phyloP scores from a whole-genome alignment of 2,329 filamentous ascomycete species.

The Chrysoporthe austroafricana region DNA sequence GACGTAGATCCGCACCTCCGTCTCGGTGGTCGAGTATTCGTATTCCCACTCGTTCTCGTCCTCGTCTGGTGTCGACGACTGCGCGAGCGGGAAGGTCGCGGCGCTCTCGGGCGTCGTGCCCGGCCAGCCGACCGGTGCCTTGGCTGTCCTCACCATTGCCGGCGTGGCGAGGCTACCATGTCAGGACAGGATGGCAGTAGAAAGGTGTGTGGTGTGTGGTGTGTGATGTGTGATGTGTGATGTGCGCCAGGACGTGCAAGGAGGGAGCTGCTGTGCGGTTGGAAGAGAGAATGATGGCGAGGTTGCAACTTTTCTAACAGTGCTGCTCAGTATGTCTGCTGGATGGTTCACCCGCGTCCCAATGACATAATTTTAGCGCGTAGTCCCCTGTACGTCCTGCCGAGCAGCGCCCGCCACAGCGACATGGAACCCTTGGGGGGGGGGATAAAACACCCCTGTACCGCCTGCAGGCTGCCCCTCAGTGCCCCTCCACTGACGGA shows the following conservation, averaged over 20 bases:
- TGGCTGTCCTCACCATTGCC: slow-evolving; percentile 27
- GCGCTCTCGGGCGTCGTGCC: slow-evolving; percentile 20
- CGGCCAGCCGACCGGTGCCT: slow-evolving; percentile 28
- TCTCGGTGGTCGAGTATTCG: slow-evolving; percentile 67
- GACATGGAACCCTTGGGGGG: slow-evolving; percentile 13
- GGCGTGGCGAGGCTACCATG: not conserved
- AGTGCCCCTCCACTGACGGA: slow-evolving; percentile 23
- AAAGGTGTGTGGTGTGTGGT: not conserved
- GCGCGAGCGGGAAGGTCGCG: slow-evolving; percentile 20
- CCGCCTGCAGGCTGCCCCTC: slow-evolving; percentile 7
- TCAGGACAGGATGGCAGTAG: not conserved
- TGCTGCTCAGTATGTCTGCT: no score
- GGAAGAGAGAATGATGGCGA: no score
- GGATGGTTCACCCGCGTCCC: not conserved
- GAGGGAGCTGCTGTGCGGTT: not conserved
- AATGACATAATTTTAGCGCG: not conserved
- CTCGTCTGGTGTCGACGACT: slow-evolving; percentile 32
- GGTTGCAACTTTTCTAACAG: no score
- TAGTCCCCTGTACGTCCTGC: slow-evolving; percentile 30
- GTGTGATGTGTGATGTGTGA: not conserved
- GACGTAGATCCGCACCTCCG: slow-evolving; percentile 49
- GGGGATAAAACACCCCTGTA: not conserved
- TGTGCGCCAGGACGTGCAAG: not conserved
- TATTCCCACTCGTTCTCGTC: slow-evolving; percentile 69
- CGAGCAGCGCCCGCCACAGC: slow-evolving; percentile 27